Base-by-base conservation (phyloP, 1,284 basidiomycete species). In the Apiotrichum mycotoxinovorans region DNA sequence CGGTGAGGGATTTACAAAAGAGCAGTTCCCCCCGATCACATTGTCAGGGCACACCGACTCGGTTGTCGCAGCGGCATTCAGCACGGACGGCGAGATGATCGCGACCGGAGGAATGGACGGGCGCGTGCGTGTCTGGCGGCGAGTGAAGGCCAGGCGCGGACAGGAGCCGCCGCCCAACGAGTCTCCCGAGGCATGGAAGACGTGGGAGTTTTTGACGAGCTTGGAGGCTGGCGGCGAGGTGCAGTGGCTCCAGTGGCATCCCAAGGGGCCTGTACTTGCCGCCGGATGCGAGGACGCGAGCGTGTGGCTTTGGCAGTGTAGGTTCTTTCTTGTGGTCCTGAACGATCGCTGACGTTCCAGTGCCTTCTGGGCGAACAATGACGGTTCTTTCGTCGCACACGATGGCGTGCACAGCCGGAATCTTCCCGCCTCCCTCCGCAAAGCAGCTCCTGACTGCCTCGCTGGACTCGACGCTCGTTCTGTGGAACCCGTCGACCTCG, bases 71-170 rank as follows among this genome's bases (percentile, higher is more conserved):
- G 83, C 84, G 1, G 86, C 82, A 25, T 99, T 90, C 82, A 95
- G 85, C 70, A 71, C 80, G 2, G 92, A 97, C 71, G 95, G 96
- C 5, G 87, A 95, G 75, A 82, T 94, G 81, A 82, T 95, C 56
- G 87, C 94, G 14, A 97, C 93, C 0, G 95, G 93, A 18, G 94
- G 95, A 0, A 96, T 99, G 91, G 95, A 99, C 70, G 95, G 96
- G 9, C 87, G 85, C 68, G 87, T 98, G 23, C 83, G 93, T 59
- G 80, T 98, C 56, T 99, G 95, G 95, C 80, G 87, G 70, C 82
- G 89, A 66, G 87, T 91, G 30, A 56, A 51, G 34, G 43, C 45
- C 7, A 46, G 53, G 27, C 41, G 59, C 2, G 50, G 53, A 2
- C 49, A 51, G 30, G 30, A 40, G 25, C 47, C 56, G 5, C 42